These are phyloP conservation scores for Medicago truncatula DNA, from an alignment of 306 rosid genomes.

Conservation along the genomic window DNA sequence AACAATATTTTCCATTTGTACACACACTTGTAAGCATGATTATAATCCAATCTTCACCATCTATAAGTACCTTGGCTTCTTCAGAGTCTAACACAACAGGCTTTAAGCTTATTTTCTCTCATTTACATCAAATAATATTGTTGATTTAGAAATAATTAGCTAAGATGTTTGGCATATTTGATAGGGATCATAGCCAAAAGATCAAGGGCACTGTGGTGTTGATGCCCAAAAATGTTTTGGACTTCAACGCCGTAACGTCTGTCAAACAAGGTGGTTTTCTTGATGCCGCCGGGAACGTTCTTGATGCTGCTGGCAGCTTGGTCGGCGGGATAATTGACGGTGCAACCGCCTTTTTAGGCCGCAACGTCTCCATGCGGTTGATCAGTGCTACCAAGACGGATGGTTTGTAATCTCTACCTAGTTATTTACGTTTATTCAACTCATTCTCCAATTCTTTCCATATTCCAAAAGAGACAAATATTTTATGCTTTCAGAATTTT, in stretches of 20 bases:
- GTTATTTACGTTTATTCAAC: not conserved
- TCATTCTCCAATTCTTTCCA: not conserved
- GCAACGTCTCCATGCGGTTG: not conserved
- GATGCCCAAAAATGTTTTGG: constrained; percentile 32
- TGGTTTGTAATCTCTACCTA: constrained; percentile 1
- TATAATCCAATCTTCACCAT: not conserved
- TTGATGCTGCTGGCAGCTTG: not conserved
- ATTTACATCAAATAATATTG: not conserved
- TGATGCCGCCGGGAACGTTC: not conserved
- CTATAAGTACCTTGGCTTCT: not conserved
- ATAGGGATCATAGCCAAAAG: not conserved
- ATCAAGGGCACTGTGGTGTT: constrained; percentile 20
- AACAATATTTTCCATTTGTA: not conserved
- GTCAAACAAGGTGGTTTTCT: not conserved
- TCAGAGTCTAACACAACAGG: not conserved
- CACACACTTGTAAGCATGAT: not conserved
- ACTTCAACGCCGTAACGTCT: not conserved
- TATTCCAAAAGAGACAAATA: not conserved
- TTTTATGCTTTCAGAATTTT: not conserved
- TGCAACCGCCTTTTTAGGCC: constrained; percentile 8
- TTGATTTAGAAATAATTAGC: not conserved
- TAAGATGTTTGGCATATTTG: not conserved
- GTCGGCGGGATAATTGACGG: not conserved
- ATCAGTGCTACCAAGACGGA: constrained; percentile 17
- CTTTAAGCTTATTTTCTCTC: not conserved